Evolutionary conservation across 306 rosid genomes (phyloP), one percentile per base, ranked within the genome.

Genomic region (Quercus aquifolioides): DNA sequence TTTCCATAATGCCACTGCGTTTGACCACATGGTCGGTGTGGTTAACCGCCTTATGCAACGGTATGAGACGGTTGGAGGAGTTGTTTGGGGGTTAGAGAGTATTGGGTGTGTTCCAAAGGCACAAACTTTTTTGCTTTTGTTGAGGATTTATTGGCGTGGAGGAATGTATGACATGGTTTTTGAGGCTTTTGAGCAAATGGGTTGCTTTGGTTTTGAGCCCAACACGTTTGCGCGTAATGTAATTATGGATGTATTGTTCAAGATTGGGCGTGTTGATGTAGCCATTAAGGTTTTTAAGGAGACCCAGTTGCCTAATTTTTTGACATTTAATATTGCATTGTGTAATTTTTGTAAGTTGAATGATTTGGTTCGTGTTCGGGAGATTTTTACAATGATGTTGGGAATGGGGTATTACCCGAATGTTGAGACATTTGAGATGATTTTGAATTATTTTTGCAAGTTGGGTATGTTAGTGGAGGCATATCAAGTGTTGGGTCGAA

Each of bases 151-250:
- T 74, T 83, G 84, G 86, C 92, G 79, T 65, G 88, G 86, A 10
- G 81, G 85, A 80, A 86, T 85, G 89, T 67, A 83, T n/a, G 20
- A 1, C 1, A 63, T 88, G 85, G 80, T 89, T 9, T 64, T 89
- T 33, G 86, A 89, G 69, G 79, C 83, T 18, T 86, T 76, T 82
- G 79, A 83, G 56, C 79, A 81, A 74, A 86, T 89, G 90, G 63
- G 78, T 63, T 26, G 56, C 62, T 57, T 68, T 43, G 90, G 84
- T 20, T 89, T 86, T 80, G 74, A 54, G 1, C 85, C 89, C 0
- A 76, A 86, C 79, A 85, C 97, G 1, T 91, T 86, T 74, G 85
- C 91, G n/a, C 77, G 82, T 2, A 91, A 91, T 79, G 76, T 88
- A 52, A 49, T 88, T 30, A 85, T 91, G 83, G 94, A 91, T 74